Base-by-base conservation (phyloP, 2,329 filamentous ascomycete genomes). In the Talaromyces sp. region DNA sequence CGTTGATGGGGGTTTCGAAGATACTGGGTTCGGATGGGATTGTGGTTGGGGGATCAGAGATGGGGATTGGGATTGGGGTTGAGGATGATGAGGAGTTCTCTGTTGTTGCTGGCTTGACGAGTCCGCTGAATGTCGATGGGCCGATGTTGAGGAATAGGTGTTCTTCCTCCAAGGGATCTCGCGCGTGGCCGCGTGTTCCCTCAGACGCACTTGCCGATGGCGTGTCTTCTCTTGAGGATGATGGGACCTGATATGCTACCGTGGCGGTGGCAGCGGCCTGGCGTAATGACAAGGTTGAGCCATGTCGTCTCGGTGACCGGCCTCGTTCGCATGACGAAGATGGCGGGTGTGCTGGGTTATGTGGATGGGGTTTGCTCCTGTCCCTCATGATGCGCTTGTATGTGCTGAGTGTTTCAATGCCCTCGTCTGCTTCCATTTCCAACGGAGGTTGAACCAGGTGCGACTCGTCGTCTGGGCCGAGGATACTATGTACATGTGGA, bases 91-190 rank as follows among this genome's bases (percentile, higher is more conserved):
- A n/a, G 10, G 14, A 24, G 50, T n/a, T 7, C 14, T 29, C 14
- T 6, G 38, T n/a, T 24, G 4, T 32, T 12, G 19, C 24, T 29
- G 50, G 61, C 58, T 3, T 59, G 59, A n/a, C 27, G 65, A 64
- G 7, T 75, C 75, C 1, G 70, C 43, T 72, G 64, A 75, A 79
- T 14, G 73, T 77, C 27, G 77, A 80, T 10, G 86, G 85, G 17
- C 91, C 91, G 64, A 97, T 92, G 60, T 88, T 87, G 9, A 97
- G 82, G 70, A 88, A 89, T 0, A 88, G 78, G 1, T 85, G 84
- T 56, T 87, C 85, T 63, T 87, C 85, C 62, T 87, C 83, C 8
- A 86, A 74, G 0, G 84, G 82, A 65, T 90, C 84, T 62, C 86
- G 85, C 1, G 85, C 85, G 62, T 89, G 83, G 24, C 85, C 83